These are phyloP conservation scores for Cyberlindnera galapagoensis DNA, from an alignment of 805 yeast species.

Conservation along the genomic window DNA sequence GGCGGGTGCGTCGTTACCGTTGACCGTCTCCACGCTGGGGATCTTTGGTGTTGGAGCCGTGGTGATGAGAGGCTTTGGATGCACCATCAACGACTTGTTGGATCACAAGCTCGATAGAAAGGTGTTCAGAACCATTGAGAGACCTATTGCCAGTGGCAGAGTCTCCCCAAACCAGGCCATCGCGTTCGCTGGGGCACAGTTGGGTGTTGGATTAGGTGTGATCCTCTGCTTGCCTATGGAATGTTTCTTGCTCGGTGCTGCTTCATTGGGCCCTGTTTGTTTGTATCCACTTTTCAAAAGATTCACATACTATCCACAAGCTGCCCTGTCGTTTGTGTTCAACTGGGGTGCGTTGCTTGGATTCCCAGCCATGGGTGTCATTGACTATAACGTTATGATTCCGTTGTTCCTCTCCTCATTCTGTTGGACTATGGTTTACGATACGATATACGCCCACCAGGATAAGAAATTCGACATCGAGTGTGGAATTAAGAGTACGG, in stretches of 20 bases:
- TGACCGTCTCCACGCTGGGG: conserved; percentile 54
- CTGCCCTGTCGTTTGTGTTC: conserved; percentile 71
- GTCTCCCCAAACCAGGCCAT: conserved; percentile 67
- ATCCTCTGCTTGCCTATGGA: conserved; percentile 68
- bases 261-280: conserved; percentile 71
- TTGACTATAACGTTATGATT: conserved; percentile 68
- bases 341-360: conserved; percentile 95
- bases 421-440: conserved; percentile 94
- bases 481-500: conserved; percentile 94
- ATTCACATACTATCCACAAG: conserved; percentile 94
- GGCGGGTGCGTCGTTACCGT: conserved; percentile 59
- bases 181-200: conserved; percentile 64
- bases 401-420: conserved; percentile 73
- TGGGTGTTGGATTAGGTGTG: conserved; percentile 66
- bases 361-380: conserved; percentile 91
- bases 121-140: conserved; percentile 79
- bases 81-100: conserved; percentile 86
- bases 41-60: conserved; percentile 81
- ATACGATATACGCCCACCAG: conserved; percentile 96
- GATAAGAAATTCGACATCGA: conserved; percentile 81
- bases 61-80: conserved; percentile 96
- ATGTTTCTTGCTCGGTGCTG: conserved; percentile 78
- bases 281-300: conserved; percentile 92
- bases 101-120: conserved; percentile 79
- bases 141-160: conserved; percentile 91